Evolutionary conservation across 306 rosid genomes (phyloP), one percentile per base, ranked within the genome.

Genomic region (Dalbergia cultrata): DNA sequence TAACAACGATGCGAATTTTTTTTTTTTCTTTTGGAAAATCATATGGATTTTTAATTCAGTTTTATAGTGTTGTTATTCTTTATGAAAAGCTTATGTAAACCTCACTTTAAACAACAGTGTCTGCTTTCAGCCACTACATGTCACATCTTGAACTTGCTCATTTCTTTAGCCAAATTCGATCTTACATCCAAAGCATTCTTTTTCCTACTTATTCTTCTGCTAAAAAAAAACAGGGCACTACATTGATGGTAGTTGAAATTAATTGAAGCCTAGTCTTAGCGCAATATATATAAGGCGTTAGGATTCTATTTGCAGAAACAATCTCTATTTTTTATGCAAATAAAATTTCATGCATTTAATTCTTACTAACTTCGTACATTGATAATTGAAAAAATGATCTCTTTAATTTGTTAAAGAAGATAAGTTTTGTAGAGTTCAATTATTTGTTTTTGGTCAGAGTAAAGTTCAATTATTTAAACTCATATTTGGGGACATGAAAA

Each of bases 91-190:
- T 57, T 73, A 63, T 59, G 71, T 70, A 45, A 78, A 34, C 77
- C 78, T 71, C 72, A 61, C 70, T 58, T 53, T 17, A 79, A 78
- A 78, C 52, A 21, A 41, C 31, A 83, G 45, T 26, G 31, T 39
- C 21, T 74, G 68, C 37, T 22, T 68, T 52, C 59, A 68, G 63
- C 81, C 87, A 67, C 77, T 26, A 60, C 22, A 67, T 74, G 81
- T 83, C 87, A 80, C 80, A 35, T 83, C 86, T 72, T 6, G 33
- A 54, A 53, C 47, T 72, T 21, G 69, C 61, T 59, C 63, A 54
- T 63, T 19, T 17, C 26, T 52, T 5, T 8, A 5, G 9, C 65
- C 5, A 80, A 26, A 56, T 73, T 80, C 67, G 50, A 57, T 26
- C 26, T 64, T 69, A 67, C 26, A 62, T 80, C 13, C 37, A 56